phyloP scores from a whole-genome alignment of 768 basidiomycete species.

The Mrakia frigida region DNA sequence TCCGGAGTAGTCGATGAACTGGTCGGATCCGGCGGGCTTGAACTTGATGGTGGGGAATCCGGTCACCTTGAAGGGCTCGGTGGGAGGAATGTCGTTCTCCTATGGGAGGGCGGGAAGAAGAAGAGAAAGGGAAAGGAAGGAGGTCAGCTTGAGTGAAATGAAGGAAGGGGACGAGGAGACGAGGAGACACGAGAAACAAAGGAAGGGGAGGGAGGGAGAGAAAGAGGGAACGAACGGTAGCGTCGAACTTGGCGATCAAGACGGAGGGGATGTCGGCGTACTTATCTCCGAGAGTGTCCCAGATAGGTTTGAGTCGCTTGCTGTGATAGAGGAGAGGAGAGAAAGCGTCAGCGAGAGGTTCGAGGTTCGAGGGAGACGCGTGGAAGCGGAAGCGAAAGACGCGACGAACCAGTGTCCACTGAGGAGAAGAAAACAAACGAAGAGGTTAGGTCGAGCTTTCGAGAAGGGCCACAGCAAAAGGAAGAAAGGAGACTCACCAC shows the following conservation, averaged over 20 bases:
- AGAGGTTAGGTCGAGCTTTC: background rate
- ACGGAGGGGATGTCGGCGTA: constrained; percentile 59
- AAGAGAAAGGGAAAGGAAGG: background rate
- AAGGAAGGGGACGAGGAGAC: too few relatives aligned
- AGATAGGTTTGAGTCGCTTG: constrained; percentile 91
- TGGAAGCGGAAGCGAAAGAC: background rate
- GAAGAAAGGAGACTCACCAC: constrained; percentile 50
- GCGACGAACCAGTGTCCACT: constrained; percentile 12
- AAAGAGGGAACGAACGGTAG: constrained; percentile 47
- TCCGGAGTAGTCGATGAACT: constrained; percentile 90
- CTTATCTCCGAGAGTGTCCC: constrained; percentile 84
- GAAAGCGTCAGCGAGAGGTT: background rate
- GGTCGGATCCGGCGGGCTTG: constrained; percentile 76
- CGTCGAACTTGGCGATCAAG: constrained; percentile 79
- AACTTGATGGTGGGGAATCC: constrained; percentile 87
- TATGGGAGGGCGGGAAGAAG: background rate
- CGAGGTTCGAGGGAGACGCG: background rate
- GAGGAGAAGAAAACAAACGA: background rate
- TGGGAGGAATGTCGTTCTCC: constrained; percentile 89
- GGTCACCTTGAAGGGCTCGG: constrained; percentile 75
- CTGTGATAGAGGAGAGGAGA: constrained; percentile 66
- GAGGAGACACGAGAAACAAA: background rate
- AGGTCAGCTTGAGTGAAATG: background rate
- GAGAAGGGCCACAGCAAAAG: background rate
- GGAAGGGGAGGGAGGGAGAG: background rate